Evolutionary conservation across 2,329 filamentous ascomycete genomes (phyloP).

Genomic region (Byssoonygena ceratinophila): DNA sequence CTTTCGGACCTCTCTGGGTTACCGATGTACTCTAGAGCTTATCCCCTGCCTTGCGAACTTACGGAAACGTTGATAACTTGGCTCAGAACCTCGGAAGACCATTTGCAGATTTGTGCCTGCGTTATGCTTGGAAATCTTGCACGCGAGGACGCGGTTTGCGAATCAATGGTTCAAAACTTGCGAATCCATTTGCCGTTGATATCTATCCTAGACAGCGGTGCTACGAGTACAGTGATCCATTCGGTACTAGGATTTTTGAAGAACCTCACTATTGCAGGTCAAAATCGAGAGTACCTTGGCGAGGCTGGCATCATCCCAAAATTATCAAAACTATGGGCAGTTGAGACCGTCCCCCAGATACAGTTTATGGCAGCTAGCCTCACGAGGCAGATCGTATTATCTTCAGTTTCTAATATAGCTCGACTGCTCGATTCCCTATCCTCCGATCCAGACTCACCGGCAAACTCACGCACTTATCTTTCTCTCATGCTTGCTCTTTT

Average conservation of each 20-base stretch:
- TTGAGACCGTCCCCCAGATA: constrained; percentile 36
- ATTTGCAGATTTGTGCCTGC: constrained; percentile 38
- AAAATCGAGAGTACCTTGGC: constrained; percentile 33
- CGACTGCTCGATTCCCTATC: constrained; percentile 28
- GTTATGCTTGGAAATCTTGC: constrained; percentile 41
- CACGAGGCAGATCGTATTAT: constrained; percentile 31
- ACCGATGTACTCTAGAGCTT: constrained; percentile 28
- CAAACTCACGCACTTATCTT: constrained; percentile 29
- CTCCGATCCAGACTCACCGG: constrained; percentile 23
- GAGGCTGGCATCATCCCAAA: constrained; percentile 32
- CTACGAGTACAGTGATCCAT: constrained; percentile 35
- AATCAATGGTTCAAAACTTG: constrained; percentile 31
- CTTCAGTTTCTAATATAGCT: constrained; percentile 30
- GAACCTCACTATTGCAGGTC: constrained; percentile 37
- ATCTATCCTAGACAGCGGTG: constrained; percentile 28
- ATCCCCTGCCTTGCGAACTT: constrained; percentile 32
- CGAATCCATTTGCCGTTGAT: constrained; percentile 34
- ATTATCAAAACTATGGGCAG: constrained; percentile 32
- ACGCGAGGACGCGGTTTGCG: constrained; percentile 35
- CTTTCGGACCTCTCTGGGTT: constrained; percentile 35
- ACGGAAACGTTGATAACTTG: constrained; percentile 31
- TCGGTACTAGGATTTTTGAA: constrained; percentile 39
- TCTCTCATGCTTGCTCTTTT: constrained; percentile 35
- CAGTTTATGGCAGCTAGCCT: constrained; percentile 37
- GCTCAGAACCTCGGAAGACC: constrained; percentile 32